A percentile compares a stretch with the other conserved stretches of the same genome.
phyloP scores from a whole-genome alignment of 345 rosid species.

The Populus alba region DNA sequence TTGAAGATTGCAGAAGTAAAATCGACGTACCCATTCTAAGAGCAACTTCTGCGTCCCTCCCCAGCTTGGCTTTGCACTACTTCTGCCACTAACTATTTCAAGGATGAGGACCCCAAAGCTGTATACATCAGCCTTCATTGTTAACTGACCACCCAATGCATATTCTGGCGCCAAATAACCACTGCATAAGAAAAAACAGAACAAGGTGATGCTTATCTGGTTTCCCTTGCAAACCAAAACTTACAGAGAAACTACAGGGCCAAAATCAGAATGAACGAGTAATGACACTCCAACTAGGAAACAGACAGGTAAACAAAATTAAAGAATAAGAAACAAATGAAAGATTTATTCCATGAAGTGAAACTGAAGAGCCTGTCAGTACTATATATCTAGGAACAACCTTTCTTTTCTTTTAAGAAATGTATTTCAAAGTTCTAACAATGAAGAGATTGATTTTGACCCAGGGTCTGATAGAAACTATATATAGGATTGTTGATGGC shows the following conservation, averaged over 20 bases:
- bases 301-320: neutral
- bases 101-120: slow-evolving; percentile 66
- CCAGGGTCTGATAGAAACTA: neutral
- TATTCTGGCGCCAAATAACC: slow-evolving; percentile 85
- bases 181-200: slow-evolving; percentile 31
- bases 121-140: slow-evolving; percentile 71
- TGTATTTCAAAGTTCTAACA: neutral
- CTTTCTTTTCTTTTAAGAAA: neutral
- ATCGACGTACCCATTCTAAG: slow-evolving; percentile 50
- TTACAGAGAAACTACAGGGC: neutral
- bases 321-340: neutral
- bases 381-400: neutral
- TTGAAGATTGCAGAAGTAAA: neutral
- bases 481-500: neutral
- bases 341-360: neutral
- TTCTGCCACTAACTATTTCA: slow-evolving; percentile 61
- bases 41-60: slow-evolving; percentile 43
- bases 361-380: neutral
- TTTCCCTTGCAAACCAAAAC: neutral
- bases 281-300: neutral
- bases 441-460: neutral
- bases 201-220: neutral
- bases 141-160: slow-evolving; percentile 66
- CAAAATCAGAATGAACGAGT: neutral
- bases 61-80: slow-evolving; percentile 45